These are phyloP conservation scores for Pyracantha coccinea DNA, from an alignment of 331 rosid species.

Conservation along the genomic window DNA sequence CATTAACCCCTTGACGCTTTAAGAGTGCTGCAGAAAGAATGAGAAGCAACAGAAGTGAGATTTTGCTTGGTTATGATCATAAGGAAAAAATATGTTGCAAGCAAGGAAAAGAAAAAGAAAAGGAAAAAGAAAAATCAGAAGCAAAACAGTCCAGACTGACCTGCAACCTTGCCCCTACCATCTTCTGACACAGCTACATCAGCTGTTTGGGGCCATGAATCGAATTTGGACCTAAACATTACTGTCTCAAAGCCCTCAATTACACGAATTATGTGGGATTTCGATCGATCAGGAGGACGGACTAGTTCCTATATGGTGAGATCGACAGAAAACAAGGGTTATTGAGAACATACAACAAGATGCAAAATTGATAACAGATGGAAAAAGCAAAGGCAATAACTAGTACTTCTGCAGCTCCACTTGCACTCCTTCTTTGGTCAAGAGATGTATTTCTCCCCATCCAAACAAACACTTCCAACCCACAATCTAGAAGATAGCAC, in stretches of 20 bases:
- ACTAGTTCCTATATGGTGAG: slow-evolving; percentile 56
- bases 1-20: slow-evolving; percentile 96
- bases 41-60: slow-evolving; percentile 19
- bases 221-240: slow-evolving; percentile 84
- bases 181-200: slow-evolving; percentile 71
- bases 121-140: neutral
- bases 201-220: slow-evolving; percentile 74
- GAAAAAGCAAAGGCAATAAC: neutral
- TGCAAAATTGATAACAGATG: slow-evolving; percentile 10
- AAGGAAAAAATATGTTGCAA: slow-evolving; percentile 7
- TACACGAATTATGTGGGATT: slow-evolving; percentile 70
- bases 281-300: slow-evolving; percentile 40
- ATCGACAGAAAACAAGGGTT: slow-evolving; percentile 17
- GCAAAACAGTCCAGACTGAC: slow-evolving; percentile 41
- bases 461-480: slow-evolving; percentile 84
- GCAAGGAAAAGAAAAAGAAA: slow-evolving; percentile 4
- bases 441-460: slow-evolving; percentile 91
- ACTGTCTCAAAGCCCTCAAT: slow-evolving; percentile 98
- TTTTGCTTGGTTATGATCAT: neutral
- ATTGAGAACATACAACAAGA: slow-evolving; percentile 19
- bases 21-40: slow-evolving; percentile 65
- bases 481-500: slow-evolving; percentile 87
- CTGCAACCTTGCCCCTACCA: slow-evolving; percentile 99
- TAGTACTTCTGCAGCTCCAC: slow-evolving; percentile 80
- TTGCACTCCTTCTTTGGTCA: slow-evolving; percentile 80